Evolutionary conservation across 2,329 filamentous ascomycete species (phyloP), one percentile per base, ranked within the genome.

Genomic region (Cercospora zeina): DNA sequence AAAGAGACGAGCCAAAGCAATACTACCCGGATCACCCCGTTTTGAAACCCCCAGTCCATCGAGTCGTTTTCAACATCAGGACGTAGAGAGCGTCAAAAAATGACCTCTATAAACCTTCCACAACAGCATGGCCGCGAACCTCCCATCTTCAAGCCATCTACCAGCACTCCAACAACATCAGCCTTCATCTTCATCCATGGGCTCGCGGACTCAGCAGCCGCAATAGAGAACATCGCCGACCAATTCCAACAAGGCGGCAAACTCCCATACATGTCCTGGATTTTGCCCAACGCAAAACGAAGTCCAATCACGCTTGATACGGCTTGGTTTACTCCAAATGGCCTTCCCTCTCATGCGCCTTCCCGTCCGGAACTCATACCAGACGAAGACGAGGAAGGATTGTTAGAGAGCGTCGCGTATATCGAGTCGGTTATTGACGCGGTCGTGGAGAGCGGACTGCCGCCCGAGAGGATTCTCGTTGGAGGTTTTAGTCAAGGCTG

Each of bases 401-500:
- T 81, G 67, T 68, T 75, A 54, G 66, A 72, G 36, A 77, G 74
- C 11, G 73, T 78, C 30, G 68, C 70, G 6, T 79, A 80, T 57
- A 64, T 81, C 9, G 77, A 77, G 39, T 71, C 70, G 3, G 64
- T 81, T 49, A 74, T 82, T 53, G 77, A 80, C 49, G 71, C 77
- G 19, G 70, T 79, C 39, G 73, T 79, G 4, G 66, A 70, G 24
- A 73, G 74, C 54, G 79, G 79, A 7, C 72, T 80, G 4, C 76
- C 77, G 1, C 69, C 73, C 0, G 69, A 77, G 16, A 72, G 80
- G 10, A 78, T 82, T 33, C 72, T 81, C 2, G 69, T 82, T 1
- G 80, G 78, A 3, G 80, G 80, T 2, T 82, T 82, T 68, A 79
- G 77, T 21, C 79, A 82, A 65, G 80, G 80, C 16, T 77, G 78